A percentile compares a stretch with the other conserved stretches of the same genome.
phyloP scores from a whole-genome alignment of 352 stramenopile genomes.

The Phytophthora brassicae region DNA sequence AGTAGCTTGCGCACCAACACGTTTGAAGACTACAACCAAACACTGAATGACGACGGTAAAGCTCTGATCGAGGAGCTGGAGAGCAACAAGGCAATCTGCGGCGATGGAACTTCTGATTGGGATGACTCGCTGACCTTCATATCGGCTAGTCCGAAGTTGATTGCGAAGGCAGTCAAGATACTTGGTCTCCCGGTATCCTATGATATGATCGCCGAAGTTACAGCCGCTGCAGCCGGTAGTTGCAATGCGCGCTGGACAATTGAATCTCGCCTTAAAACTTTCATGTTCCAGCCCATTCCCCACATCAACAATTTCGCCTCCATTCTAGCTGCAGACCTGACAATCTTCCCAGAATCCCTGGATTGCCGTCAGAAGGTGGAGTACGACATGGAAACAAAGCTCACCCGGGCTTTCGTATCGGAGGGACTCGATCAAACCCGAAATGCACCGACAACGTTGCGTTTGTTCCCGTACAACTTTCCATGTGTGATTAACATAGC shows the following conservation, averaged over 20 bases:
- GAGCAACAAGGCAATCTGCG: constrained; percentile 15
- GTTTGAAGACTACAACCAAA: constrained; percentile 30
- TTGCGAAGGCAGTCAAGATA: constrained; percentile 26
- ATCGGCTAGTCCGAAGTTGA: constrained; percentile 18
- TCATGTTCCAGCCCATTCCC: constrained; percentile 40
- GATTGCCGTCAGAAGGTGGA: constrained; percentile 19
- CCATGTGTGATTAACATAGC: constrained; percentile 29
- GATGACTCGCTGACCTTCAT: constrained; percentile 37
- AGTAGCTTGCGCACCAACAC: constrained; percentile 31
- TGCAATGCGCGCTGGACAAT: constrained; percentile 34
- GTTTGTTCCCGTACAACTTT: constrained; percentile 42
- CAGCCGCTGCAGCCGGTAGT: constrained; percentile 4
- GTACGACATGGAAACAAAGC: constrained; percentile 15
- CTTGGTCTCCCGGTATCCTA: constrained; percentile 28
- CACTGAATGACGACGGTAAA: constrained; percentile 19
- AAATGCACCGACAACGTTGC: constrained; percentile 36
- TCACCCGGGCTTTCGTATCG: constrained; percentile 31
- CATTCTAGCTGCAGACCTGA: constrained; percentile 35
- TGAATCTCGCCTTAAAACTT: constrained; percentile 30
- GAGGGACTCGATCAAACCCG: constrained; percentile 34
- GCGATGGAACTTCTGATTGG: constrained; percentile 27
- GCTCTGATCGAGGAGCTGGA: constrained; percentile 27
- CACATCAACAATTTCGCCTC: constrained; percentile 38
- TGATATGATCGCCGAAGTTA: constrained; percentile 28
- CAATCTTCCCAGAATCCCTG: constrained; percentile 34